A percentile compares a stretch with the other conserved stretches of the same genome.
These are phyloP conservation scores for Xylariaceae sp. DNA, from an alignment of 2,329 filamentous ascomycete genomes.

Conservation along the genomic window DNA sequence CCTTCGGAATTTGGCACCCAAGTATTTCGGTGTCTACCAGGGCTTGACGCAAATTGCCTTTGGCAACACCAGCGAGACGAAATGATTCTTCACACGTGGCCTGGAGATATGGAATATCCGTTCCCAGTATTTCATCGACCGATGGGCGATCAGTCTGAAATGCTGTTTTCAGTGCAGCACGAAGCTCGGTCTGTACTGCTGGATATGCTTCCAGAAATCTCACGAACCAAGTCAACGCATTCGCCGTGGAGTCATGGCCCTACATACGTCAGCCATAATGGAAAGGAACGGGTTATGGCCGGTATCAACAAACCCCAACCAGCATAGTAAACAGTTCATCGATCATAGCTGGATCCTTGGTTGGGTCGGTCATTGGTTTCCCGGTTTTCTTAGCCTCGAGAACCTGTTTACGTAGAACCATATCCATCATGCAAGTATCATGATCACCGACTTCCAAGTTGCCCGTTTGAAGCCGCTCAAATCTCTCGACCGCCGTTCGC, in stretches of 20 bases:
- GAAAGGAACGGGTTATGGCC: background rate
- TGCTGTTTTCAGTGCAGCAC: conserved; percentile 3
- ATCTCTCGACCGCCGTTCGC: conserved; percentile 10
- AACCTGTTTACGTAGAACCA: conserved; percentile 14
- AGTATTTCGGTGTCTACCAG: conserved; percentile 13
- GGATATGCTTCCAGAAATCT: conserved; percentile 15
- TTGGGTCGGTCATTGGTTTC: conserved; percentile 4
- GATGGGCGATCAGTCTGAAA: conserved; percentile 6
- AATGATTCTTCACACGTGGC: conserved; percentile 11
- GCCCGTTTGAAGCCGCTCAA: conserved; percentile 8
- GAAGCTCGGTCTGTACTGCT: conserved; percentile 5
- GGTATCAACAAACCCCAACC: conserved; percentile 5
- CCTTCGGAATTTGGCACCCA: conserved; percentile 15
- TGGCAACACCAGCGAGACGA: conserved; percentile 6
- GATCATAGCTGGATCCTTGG: conserved; percentile 10
- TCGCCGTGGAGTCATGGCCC: conserved; percentile 17
- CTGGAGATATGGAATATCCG: conserved; percentile 15
- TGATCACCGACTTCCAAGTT: conserved; percentile 3
- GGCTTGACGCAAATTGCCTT: conserved; percentile 12
- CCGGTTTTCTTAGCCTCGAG: conserved; percentile 11
- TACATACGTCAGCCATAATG: background rate
- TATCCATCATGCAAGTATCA: conserved; percentile 19
- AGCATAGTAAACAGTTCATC: conserved; percentile 16
- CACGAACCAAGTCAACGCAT: conserved; percentile 15
- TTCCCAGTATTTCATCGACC: conserved; percentile 10